Evolutionary conservation across 2,329 filamentous ascomycete species (phyloP), one percentile per base, ranked within the genome.

Genomic region (Phoma sp.): DNA sequence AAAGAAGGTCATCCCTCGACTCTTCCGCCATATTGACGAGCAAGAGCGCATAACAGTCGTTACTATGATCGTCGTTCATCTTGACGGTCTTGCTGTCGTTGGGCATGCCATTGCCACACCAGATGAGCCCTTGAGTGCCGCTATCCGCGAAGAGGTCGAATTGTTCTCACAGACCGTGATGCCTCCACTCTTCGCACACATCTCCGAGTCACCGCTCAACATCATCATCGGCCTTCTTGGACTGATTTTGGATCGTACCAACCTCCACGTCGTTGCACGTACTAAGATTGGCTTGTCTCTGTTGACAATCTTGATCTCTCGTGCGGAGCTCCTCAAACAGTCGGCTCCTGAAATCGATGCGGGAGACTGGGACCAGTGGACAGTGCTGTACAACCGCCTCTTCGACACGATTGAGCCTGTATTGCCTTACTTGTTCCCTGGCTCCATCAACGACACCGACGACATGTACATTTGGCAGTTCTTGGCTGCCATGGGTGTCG

Each of bases 381-480:
- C 89, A 21, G 81, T 84, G 55, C 88, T 91, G 6, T 98, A 96
- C 78, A 92, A 92, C 66, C 83, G 85, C 24, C 85, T 99, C 56
- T 99, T 99, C 77, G 91, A 95, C 73, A 84, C 85, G 6, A 81
- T 98, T 17, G 94, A 98, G 75, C 91, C 91, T 1, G 88, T 88
- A 6, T 84, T 98, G 41, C 88, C 89, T 12, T 85, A 89, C 66
- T 88, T 97, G 60, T 99, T 99, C 85, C 93, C 94, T 0, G 91
- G 90, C 19, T 89, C 89, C n/a, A 91, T 96, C 69, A 92, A 91
- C 62, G 88, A 91, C 7, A 90, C 91, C 44, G 92, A 97, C 64
- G 95, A 99, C 70, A 89, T 96, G 70, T 96, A 98, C 71, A 92
- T 98, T 35, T 99, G 95, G 95, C 94, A 98, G 77, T 96, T 98